phyloP scores from a whole-genome alignment of 345 rosid genomes.

The Eucalyptus sideroxylon region DNA sequence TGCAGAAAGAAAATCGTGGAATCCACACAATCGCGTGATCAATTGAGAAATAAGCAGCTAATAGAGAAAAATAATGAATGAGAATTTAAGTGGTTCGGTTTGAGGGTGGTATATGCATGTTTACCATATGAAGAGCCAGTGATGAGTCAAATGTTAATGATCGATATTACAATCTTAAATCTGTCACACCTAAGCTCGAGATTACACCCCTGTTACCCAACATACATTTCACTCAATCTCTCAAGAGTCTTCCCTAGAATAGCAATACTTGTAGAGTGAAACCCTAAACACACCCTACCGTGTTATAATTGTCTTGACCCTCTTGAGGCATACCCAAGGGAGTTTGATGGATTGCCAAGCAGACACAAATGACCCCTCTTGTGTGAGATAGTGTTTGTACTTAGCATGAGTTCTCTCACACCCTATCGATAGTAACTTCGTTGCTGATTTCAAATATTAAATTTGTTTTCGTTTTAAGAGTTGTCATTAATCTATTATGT shows the following conservation, averaged over 20 bases:
- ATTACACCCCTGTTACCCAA: neutral
- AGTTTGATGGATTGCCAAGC: neutral
- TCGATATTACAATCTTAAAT: neutral
- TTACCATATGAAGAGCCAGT: neutral
- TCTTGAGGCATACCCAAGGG: neutral
- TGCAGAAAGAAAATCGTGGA: neutral
- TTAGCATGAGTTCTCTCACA: neutral
- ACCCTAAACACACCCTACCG: neutral
- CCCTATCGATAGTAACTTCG: accelerated
- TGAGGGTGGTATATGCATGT: neutral
- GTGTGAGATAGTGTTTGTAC: neutral
- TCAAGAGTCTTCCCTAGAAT: neutral
- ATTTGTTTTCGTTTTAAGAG: no score
- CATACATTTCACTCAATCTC: neutral
- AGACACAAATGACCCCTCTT: neutral
- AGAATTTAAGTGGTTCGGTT: neutral
- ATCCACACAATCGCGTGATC: neutral
- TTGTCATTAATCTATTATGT: neutral
- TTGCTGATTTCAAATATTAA: no score
- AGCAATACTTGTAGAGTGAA: neutral
- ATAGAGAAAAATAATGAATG: neutral
- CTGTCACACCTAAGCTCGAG: neutral
- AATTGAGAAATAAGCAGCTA: neutral
- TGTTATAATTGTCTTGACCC: neutral
- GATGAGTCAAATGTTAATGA: neutral